Base-by-base conservation (phyloP, 1,139 yeast genomes). In the Taiozyma onychis region DNA sequence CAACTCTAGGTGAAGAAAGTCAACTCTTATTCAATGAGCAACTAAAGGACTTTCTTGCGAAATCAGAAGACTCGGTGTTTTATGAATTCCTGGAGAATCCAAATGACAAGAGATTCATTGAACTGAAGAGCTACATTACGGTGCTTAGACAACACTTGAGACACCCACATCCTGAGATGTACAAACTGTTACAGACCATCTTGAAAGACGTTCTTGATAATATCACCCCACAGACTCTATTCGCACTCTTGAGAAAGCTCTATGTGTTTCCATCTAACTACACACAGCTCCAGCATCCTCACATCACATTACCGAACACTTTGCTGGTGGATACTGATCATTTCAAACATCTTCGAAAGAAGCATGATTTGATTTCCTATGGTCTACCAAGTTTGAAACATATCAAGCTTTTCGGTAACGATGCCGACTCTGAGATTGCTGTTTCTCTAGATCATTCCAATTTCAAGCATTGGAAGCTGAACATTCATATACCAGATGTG, bases 401-500 rank as follows among this genome's bases (percentile, higher is more conserved):
- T 3, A 16, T 27, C 4, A 21, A 46, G 6, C n/a, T 21, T 9
- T 48, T 50, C 30, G 22, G 41, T 9, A 16, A 26, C 1, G 51
- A 47, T 22, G 8, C 34, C 24, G 16, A 35, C 37, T 44, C 56
- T 10, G 59, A 59, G 8, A 24, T 59, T 10, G 77, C 68, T 1
- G 55, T 75, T 1, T 74, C 78, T 0, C 50, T 73, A 32, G 75
- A 72, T 44, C 45, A 51, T 4, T 8, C 21, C 4, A 69, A 67
- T 49, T 56, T 71, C 0, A 59, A 75, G 28, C 64, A 65, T 50
- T 67, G 68, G 55, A 45, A 57, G 27, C 54, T 75, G 26, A 70
- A 71, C 53, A 56, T 77, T 21, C 81, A 76, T 54, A 60, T 76
- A n/a, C 78, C 79, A 1, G 80, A 76, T 56, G 50, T 73, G 10